Conservation (phyloP, 2,329 filamentous ascomycete species). For the Penicillium brevicompactum region DNA sequence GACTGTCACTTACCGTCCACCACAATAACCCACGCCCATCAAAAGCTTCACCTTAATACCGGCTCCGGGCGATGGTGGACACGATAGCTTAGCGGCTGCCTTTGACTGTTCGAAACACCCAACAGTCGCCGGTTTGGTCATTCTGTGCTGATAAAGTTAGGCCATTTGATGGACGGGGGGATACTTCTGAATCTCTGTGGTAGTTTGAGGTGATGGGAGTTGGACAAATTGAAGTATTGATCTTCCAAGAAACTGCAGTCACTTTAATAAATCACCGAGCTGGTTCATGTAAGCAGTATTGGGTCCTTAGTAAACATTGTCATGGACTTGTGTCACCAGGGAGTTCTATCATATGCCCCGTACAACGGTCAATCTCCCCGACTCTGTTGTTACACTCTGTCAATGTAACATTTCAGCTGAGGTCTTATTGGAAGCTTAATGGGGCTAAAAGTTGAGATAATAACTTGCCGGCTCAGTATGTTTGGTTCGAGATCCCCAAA, state of each 20-base stretch:
- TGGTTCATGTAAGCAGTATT: background rate
- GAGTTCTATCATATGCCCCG: background rate
- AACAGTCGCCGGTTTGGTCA: conserved; percentile 17
- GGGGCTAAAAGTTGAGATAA: background rate
- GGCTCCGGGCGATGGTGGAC: conserved; percentile 32
- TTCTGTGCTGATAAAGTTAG: background rate
- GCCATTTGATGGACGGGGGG: background rate
- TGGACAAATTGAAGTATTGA: too few species aligned
- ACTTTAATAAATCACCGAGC: background rate
- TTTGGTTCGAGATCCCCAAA: background rate
- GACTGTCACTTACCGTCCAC: conserved; percentile 29
- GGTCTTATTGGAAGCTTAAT: background rate
- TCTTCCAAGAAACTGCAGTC: too few species aligned
- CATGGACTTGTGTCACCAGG: background rate
- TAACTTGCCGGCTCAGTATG: background rate
- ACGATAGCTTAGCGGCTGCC: conserved; percentile 35
- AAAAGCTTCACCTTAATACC: conserved; percentile 14
- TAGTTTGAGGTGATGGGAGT: background rate
- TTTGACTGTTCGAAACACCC: conserved; percentile 33
- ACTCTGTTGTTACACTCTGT: background rate
- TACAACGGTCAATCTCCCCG: background rate
- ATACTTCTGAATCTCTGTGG: background rate
- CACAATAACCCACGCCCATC: conserved; percentile 23
- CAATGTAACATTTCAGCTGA: background rate
- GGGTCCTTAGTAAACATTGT: background rate